phyloP scores from a whole-genome alignment of 192 early-diverging fungal genomes.

The Coemansia sp. region DNA sequence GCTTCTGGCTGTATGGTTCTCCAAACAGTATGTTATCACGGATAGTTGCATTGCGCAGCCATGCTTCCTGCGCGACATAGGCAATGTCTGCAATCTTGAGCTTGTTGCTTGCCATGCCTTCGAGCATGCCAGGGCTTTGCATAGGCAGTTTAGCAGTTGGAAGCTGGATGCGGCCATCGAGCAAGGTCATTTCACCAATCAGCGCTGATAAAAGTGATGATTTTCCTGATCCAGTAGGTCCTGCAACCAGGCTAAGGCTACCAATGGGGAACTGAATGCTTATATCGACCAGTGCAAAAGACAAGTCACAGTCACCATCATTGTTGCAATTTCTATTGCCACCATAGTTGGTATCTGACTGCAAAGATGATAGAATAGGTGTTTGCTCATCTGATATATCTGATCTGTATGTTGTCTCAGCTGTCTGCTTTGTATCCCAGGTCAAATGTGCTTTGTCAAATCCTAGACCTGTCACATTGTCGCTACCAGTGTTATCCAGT shows the following conservation, averaged over 20 bases:
- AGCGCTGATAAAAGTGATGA: constrained; percentile 76
- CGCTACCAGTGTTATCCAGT: background rate
- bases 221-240: too few relatives aligned
- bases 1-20: constrained; percentile 15
- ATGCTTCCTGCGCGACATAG: too few relatives aligned
- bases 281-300: constrained; percentile 62
- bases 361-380: background rate
- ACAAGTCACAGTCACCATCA: constrained; percentile 15
- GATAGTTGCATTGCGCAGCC: too few relatives aligned
- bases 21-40: too few relatives aligned
- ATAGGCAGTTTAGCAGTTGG: constrained; percentile 24
- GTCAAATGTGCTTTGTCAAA: background rate
- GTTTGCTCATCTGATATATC: background rate
- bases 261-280: constrained; percentile 64
- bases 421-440: background rate
- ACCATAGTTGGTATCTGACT: background rate
- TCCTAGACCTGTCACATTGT: background rate
- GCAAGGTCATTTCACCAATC: constrained; percentile 72
- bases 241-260: constrained; percentile 65
- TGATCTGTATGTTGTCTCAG: background rate
- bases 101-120: constrained; percentile 30
- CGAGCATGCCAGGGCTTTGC: constrained; percentile 6
- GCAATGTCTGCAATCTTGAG: constrained; percentile 43
- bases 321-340: background rate
- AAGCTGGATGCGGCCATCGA: constrained; percentile 28